Conservation (phyloP, 1,284 basidiomycete genomes). For the Boletus smithii region DNA sequence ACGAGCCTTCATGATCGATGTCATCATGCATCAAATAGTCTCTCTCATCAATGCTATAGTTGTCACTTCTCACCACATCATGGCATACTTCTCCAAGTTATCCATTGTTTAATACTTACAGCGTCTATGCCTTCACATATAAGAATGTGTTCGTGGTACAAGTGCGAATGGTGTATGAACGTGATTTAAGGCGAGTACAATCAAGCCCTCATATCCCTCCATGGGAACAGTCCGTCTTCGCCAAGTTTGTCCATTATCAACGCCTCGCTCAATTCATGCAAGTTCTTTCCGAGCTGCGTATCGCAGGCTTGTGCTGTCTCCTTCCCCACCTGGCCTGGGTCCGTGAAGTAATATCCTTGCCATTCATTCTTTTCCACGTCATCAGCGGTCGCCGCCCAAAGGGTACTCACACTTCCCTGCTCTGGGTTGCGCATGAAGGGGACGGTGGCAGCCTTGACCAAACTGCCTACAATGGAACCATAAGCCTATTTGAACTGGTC, state of each 20-base stretch:
- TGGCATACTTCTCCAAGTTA: background rate
- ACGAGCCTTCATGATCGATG: too few species aligned
- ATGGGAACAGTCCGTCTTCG: constrained; percentile 32
- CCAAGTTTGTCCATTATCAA: constrained; percentile 36
- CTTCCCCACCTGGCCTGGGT: constrained; percentile 35
- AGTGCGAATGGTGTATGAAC: constrained; percentile 9
- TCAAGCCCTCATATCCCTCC: constrained; percentile 9
- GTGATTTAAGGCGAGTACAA: background rate
- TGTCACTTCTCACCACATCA: background rate
- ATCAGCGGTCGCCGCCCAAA: constrained; percentile 37
- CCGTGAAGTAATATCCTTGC: constrained; percentile 41
- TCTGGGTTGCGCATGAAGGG: constrained; percentile 39
- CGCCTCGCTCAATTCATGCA: constrained; percentile 34
- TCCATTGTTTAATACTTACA: background rate
- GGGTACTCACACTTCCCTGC: constrained; percentile 34
- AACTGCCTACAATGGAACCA: constrained; percentile 35
- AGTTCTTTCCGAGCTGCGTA: constrained; percentile 35
- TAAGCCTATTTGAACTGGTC: constrained; percentile 41
- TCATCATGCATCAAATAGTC: background rate
- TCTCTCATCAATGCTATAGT: background rate
- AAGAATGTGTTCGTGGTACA: background rate
- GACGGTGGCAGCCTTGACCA: constrained; percentile 33
- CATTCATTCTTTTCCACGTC: constrained; percentile 33
- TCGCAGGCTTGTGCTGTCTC: constrained; percentile 39
- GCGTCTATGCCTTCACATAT: constrained; percentile 1